Evolutionary conservation across 2,329 filamentous ascomycete species (phyloP).

Genomic region (Colletotrichum cuscutae): DNA sequence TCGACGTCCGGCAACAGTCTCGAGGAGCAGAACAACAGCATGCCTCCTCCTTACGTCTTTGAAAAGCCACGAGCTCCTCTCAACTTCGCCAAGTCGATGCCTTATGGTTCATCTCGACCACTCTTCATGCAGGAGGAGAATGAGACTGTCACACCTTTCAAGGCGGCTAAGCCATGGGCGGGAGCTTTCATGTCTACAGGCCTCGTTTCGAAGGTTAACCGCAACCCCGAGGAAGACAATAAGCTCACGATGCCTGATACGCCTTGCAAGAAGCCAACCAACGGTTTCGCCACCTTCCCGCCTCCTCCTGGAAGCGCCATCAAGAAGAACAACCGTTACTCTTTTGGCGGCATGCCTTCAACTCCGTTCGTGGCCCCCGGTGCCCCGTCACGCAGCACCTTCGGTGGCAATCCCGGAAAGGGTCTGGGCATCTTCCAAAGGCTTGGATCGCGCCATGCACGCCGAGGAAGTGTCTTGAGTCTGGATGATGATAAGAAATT

Average conservation of each 20-base stretch:
- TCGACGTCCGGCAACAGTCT: conserved; percentile 86
- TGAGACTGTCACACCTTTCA: conserved; percentile 59
- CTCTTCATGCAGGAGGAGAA: conserved; percentile 39
- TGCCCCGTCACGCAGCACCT: conserved; percentile 55
- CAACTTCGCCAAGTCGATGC: conserved; percentile 81
- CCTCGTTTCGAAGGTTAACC: conserved; percentile 93
- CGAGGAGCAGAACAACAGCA: conserved; percentile 67
- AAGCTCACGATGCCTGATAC: conserved; percentile 88
- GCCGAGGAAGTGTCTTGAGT: conserved; percentile 79
- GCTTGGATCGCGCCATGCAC: conserved; percentile 57
- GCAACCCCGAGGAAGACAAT: conserved; percentile 75
- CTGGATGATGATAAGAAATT: conserved; percentile 78
- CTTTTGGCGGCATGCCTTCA: conserved; percentile 78
- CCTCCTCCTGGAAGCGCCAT: conserved; percentile 68
- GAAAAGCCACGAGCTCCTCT: conserved; percentile 60
- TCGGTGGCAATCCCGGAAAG: conserved; percentile 64
- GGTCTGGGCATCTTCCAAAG: conserved; percentile 75
- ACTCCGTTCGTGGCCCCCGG: conserved; percentile 80
- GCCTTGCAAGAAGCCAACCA: conserved; percentile 88
- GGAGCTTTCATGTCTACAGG: conserved; percentile 95
- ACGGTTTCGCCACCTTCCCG: conserved; percentile 75
- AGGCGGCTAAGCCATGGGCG: conserved; percentile 78
- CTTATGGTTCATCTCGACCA: conserved; percentile 61
- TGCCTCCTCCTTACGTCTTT: conserved; percentile 63
- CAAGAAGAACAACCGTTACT: conserved; percentile 75